Evolutionary conservation across 2,329 filamentous ascomycete species (phyloP), one percentile per base, ranked within the genome.

Genomic region (Trichoderma asperellum): DNA sequence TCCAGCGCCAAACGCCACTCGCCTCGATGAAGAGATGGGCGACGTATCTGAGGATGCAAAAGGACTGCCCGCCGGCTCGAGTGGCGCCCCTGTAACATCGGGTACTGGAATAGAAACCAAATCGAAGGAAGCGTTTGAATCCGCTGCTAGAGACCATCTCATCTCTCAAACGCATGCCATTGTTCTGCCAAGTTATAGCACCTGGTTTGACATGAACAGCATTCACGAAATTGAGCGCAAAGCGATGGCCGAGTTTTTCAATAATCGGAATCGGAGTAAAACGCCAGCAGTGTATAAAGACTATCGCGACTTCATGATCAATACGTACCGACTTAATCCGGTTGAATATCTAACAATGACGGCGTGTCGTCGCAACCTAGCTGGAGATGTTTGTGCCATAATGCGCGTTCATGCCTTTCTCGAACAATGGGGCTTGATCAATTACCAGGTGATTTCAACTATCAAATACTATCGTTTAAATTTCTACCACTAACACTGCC

Each of bases 231-330:
- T 97, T 75, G 96, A 99, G 83, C 92, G 91, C 78, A 99, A 97
- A 81, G 94, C 94, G 8, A 86, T 99, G 73, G 94, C 95, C 24
- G 96, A 99, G 79, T 99, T 98, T 83, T 99, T 99, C 88, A 99
- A 99, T 83, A 95, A 90, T 80, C 89, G 96, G 70, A 99, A 99
- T 82, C 91, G 96, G 76, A 98, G 96, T 89, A 99, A 99, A 83
- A 99, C 96, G 0, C 92, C 94, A 0, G 91, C 94, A 60, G 93
- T 98, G 27, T 99, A 99, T 85, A 98, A 98, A 82, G 96, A 99
- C 78, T 99, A 99, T 81, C 91, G 96, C 74, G 96, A 99, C 78
- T 99, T 99, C 78, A 99, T 99, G 96, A 94, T 99, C 83, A 99
- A 99, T 83, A 98, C 96, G 16, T 99, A 99, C 81, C 91, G 96